Percentiles rank a stretch among this genome's conserved stretches.
These are phyloP conservation scores for Vitis hybrid DNA, from an alignment of 177 flowering plant species.

Conservation along the genomic window DNA sequence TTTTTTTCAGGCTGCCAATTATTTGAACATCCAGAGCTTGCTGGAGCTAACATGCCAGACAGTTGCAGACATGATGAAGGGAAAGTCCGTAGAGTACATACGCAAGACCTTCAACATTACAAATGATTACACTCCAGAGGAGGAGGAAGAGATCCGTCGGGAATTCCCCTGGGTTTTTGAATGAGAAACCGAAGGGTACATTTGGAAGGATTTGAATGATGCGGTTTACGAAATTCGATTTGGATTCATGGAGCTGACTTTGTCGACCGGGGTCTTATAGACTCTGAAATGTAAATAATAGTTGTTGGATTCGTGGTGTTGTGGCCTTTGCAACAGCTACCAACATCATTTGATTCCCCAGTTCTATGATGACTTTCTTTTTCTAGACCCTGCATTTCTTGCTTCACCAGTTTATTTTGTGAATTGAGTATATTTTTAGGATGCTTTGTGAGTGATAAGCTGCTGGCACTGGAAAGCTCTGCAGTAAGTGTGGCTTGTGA, in stretches of 20 bases:
- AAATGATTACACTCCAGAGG: slow-evolving; percentile 52
- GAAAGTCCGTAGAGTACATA: slow-evolving; percentile 50
- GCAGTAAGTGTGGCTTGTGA: too few species aligned
- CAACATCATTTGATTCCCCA: background rate
- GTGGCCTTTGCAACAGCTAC: background rate
- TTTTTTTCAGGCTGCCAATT: slow-evolving; percentile 43
- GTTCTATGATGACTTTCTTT: background rate
- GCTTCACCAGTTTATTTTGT: too few species aligned
- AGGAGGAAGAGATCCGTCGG: slow-evolving; percentile 48
- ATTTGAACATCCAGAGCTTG: slow-evolving; percentile 41
- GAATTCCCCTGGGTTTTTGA: slow-evolving; percentile 58
- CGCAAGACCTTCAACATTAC: slow-evolving; percentile 39
- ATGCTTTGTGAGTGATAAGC: too few species aligned
- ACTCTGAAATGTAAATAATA: slow-evolving; percentile 2
- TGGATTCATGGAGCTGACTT: too few species aligned
- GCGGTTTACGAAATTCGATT: too few species aligned
- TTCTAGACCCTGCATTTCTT: too few species aligned
- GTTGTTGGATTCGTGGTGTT: background rate
- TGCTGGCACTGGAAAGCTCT: too few species aligned
- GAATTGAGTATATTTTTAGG: too few species aligned
- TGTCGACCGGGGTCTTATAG: too few species aligned
- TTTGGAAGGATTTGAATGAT: too few species aligned
- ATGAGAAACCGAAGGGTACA: background rate
- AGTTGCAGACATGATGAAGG: slow-evolving; percentile 52
- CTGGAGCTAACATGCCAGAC: slow-evolving; percentile 53